These are phyloP conservation scores for Neopestalotiopsis sp. DNA, from an alignment of 2,329 filamentous ascomycete genomes.

Conservation along the genomic window DNA sequence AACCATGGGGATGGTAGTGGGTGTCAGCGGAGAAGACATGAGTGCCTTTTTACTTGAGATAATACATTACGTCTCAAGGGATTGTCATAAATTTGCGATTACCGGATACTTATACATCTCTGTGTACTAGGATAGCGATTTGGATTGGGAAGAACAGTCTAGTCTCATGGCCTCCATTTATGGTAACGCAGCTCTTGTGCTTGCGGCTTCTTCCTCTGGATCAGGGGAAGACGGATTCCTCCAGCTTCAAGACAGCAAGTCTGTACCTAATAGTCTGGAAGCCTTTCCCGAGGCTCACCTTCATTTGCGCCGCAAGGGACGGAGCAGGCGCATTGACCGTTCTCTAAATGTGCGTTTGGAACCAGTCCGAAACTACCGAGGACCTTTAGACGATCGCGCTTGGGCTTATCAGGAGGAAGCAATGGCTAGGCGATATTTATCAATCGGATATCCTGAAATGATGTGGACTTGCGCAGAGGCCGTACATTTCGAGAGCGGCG, in stretches of 20 bases:
- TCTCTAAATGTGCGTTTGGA: background rate
- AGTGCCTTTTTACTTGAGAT: no score
- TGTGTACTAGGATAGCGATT: background rate
- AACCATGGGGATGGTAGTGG: no score
- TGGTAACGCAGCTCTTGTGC: background rate
- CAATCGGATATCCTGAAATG: background rate
- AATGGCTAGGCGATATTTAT: background rate
- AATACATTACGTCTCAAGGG: no score
- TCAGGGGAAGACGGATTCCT: background rate
- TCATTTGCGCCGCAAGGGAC: background rate
- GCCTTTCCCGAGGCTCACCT: background rate
- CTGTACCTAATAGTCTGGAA: no score
- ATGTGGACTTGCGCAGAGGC: background rate
- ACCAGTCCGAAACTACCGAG: background rate
- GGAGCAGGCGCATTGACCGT: background rate
- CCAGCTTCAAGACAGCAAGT: no score
- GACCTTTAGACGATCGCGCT: background rate
- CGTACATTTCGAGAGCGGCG: background rate
- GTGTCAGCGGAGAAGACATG: no score
- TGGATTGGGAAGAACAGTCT: background rate
- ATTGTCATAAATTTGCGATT: no score
- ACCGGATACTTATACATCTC: no score
- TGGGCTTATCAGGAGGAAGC: background rate
- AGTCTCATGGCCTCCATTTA: background rate
- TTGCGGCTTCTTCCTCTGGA: background rate